phyloP scores from a whole-genome alignment of 495 filamentous ascomycete genomes.

The Hypoxylon intermedium region DNA sequence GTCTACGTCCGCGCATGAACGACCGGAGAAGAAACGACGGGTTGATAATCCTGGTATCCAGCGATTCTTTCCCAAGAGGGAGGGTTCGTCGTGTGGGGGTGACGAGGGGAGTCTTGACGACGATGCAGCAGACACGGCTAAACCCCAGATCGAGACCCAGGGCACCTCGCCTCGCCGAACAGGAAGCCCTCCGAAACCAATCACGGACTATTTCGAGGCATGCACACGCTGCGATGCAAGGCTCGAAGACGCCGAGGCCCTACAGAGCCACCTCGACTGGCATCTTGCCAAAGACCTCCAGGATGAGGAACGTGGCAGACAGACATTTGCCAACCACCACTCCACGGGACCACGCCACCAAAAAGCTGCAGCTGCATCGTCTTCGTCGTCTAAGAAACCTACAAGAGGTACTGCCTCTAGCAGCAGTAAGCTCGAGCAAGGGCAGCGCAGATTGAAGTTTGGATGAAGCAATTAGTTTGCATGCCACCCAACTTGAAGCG shows the following conservation, averaged over 20 bases:
- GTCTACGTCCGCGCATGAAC: constrained; percentile 41
- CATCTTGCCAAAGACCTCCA: constrained; percentile 91
- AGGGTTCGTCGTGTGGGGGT: constrained; percentile 35
- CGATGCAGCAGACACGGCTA: constrained; percentile 33
- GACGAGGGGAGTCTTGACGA: constrained; percentile 37
- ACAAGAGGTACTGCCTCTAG: constrained; percentile 36
- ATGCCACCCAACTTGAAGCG: constrained; percentile 36
- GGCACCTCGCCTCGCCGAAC: constrained; percentile 32
- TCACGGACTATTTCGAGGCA: constrained; percentile 53
- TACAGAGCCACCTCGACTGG: constrained; percentile 89
- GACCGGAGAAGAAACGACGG: constrained; percentile 61
- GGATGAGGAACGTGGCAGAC: constrained; percentile 61
- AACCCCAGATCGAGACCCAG: constrained; percentile 27
- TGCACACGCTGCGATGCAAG: constrained; percentile 72
- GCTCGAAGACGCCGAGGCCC: constrained; percentile 60
- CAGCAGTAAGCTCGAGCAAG: constrained; percentile 69
- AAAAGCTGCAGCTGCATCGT: constrained; percentile 45
- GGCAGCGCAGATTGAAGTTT: constrained; percentile 78
- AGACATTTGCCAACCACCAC: constrained; percentile 49
- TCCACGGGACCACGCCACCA: constrained; percentile 41
- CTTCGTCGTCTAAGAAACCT: constrained; percentile 39
- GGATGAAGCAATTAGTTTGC: constrained; percentile 53
- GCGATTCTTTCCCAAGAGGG: constrained; percentile 63
- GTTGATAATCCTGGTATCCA: constrained; percentile 59
- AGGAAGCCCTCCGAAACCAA: constrained; percentile 46